Base-by-base conservation (phyloP, 1,284 basidiomycete species). In the Tylopilus sp. region DNA sequence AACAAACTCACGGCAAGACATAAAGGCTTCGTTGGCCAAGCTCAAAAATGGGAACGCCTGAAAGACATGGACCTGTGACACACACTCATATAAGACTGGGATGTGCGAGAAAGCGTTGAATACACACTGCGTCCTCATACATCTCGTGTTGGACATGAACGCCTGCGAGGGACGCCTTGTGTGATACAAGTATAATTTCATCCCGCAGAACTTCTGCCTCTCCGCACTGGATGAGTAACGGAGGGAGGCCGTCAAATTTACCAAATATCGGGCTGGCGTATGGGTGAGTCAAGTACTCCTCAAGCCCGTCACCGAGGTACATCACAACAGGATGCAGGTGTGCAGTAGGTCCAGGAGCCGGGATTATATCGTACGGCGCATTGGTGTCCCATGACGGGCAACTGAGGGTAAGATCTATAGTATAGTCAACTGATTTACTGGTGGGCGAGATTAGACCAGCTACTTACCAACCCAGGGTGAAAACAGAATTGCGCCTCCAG, bases 321-420 rank as follows among this genome's bases (percentile, higher is more conserved):
- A 95, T 88, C 16, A 82, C 82, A 42, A 99, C 88, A 0, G 97
- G 96, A 65, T 99, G 92, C 63, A 98, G 79, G 62, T 95, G 93
- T 59, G 93, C 91, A 46, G 84, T 87, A 34, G 82, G 80, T 40
- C 78, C 63, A 43, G 90, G 81, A 45, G 78, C 76, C 1, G 91
- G 89, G 0, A 94, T 82, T 30, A 94, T 83, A 65, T 93, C 91
- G 62, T 77, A 90, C 16, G 75, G 75, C 15, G 89, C 84, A 66
- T 97, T 97, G 46, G 89, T 90, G 45, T 97, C 93, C 96, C 96
- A 98, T 30, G 92, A 95, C 55, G 96, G 92, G 67, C 95, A 98
- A 54, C 92, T 96, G 82, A 96, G 88, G 0, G 92, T 97, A 51
- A 97, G 71, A 71, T 96, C 92, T 89, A 53, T 29, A 23, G 23